Evolutionary conservation across 306 rosid genomes (phyloP).

Genomic region (Quercus aquifolioides): DNA sequence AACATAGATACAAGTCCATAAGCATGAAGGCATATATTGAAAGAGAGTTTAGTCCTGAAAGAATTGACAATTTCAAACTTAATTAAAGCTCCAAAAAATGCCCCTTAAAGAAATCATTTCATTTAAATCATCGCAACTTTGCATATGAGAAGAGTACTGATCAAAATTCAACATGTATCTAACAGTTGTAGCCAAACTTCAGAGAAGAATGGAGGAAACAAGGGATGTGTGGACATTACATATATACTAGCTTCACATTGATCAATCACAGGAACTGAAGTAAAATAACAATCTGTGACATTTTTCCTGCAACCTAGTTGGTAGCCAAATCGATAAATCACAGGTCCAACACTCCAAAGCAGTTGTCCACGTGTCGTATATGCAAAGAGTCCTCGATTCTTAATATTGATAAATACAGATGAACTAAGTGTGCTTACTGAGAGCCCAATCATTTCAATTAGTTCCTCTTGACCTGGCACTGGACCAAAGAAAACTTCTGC

Average conservation of each 20-base stretch:
- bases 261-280: conserved; percentile 71
- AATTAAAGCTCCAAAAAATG: background rate
- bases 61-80: background rate
- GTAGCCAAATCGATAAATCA: conserved; percentile 58
- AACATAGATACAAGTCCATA: conserved; percentile 1
- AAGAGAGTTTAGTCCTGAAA: background rate
- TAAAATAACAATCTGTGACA: conserved; percentile 49
- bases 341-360: conserved; percentile 75
- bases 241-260: conserved; percentile 75
- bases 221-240: conserved; percentile 49
- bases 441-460: conserved; percentile 55
- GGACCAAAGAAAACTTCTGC: conserved; percentile 47
- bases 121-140: no score
- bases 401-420: conserved; percentile 46
- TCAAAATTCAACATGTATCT: background rate
- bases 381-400: conserved; percentile 65
- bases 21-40: background rate
- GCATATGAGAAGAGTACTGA: no score
- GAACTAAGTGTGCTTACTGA: conserved; percentile 60
- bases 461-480: conserved; percentile 36
- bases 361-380: conserved; percentile 40
- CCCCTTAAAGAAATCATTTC: no score
- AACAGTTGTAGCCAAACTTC: background rate
- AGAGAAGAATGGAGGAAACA: background rate
- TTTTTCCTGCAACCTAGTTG: conserved; percentile 68